Base-by-base conservation (phyloP, 768 basidiomycete species). In the Psilocybe sp. region DNA sequence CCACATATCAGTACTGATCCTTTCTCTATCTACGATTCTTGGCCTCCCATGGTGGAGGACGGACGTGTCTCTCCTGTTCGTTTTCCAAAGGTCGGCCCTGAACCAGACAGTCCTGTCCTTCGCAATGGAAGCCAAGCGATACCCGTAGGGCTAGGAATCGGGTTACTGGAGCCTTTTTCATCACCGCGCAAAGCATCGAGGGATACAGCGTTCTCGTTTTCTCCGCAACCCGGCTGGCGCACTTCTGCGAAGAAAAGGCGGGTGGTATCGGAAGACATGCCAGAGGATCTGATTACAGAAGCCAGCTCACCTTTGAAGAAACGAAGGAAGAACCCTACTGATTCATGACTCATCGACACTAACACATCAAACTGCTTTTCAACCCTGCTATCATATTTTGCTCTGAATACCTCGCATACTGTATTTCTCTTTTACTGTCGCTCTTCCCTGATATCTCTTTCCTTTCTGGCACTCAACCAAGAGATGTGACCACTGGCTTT, bases 101-200 rank as follows among this genome's bases (percentile, higher is more conserved):
- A 72, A 39, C 60, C 62, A 9, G 81, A 81, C 51, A 85, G 84
- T 51, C 85, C 84, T 20, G 77, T 85, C 14, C 61, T 81, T 39
- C 68, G 78, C 49, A 75, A 64, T 50, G 62, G 64, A 13, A 54
- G 54, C 23, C 53, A 67, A 18, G 62, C 74, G 12, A 59, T 71
- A 15, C 67, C 65, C 4, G 66, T 71, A 28, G 76, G 77, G 13
- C 63, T 81, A 39, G 76, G 75, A 4, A 71, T 82, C 46, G 80
- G 79, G 7, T 67, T 84, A 36, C 68, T 84, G 57, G 80, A 77
- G 46, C 78, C 83, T 11, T 84, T 84, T 55, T 67, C 67, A 28
- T 66, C 80, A 42, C 70, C 77, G 7, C 23, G 4, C 23, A 28
- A 28, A 7, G 23, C 23, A 28, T 28, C 23, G 23, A 28, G 7